Evolutionary conservation across 345 rosid species (phyloP).

Genomic region (Populus tremula): DNA sequence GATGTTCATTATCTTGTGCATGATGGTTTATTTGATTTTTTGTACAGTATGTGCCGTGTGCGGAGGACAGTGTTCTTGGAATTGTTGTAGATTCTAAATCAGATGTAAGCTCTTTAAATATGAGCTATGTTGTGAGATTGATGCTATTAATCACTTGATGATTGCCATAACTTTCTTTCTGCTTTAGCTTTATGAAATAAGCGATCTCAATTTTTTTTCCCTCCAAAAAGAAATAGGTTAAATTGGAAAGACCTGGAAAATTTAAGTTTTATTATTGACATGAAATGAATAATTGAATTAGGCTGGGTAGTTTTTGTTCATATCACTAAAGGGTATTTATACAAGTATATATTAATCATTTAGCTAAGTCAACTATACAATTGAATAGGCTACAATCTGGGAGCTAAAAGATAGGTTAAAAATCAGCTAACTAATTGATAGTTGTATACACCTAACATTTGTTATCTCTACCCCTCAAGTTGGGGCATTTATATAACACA

Average conservation of each 20-base stretch:
- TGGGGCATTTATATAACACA: background rate
- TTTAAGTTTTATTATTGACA: background rate
- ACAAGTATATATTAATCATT: background rate
- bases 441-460: background rate
- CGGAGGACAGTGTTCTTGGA: constrained; percentile 76
- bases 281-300: background rate
- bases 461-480: background rate
- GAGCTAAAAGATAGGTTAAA: background rate
- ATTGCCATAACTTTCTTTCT: background rate
- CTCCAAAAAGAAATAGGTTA: background rate
- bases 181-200: background rate
- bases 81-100: constrained; percentile 71
- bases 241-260: background rate
- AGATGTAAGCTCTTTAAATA: constrained; percentile 54
- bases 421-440: background rate
- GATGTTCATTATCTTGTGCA: background rate
- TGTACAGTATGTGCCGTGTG: constrained; percentile 67
- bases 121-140: background rate
- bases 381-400: background rate
- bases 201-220: background rate
- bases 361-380: background rate
- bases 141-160: background rate
- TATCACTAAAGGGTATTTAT: background rate
- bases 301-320: background rate
- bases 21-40: constrained; percentile 17